Conservation (phyloP, 306 rosid genomes). For the Castanopsis chinensis region DNA sequence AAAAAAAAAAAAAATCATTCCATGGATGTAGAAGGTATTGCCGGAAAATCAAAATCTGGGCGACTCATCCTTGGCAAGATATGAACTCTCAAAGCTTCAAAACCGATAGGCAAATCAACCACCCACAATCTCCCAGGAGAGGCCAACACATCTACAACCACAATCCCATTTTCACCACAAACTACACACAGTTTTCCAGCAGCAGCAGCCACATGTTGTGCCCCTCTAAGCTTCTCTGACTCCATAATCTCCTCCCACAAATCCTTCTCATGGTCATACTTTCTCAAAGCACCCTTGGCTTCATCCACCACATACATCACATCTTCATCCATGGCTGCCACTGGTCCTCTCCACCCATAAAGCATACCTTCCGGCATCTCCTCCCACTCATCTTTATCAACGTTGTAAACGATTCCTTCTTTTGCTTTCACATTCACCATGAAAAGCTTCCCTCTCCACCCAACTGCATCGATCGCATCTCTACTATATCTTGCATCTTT, state of each 20-base stretch:
- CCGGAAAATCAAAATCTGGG: conserved; percentile 3
- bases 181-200: conserved; percentile 59
- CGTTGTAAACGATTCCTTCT: conserved; percentile 65
- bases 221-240: conserved; percentile 46
- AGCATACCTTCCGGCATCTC: conserved; percentile 85
- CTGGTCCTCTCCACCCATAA: conserved; percentile 83
- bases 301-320: conserved; percentile 74
- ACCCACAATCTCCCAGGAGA: conserved; percentile 32
- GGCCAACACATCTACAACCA: conserved; percentile 51
- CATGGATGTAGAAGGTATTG: background rate
- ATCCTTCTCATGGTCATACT: conserved; percentile 40
- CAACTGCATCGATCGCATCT: conserved; percentile 82
- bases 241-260: conserved; percentile 52
- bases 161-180: conserved; percentile 35
- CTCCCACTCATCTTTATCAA: conserved; percentile 49
- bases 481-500: conserved; percentile 64
- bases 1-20: background rate
- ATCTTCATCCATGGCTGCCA: conserved; percentile 77
- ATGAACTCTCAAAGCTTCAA: conserved; percentile 62
- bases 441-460: conserved; percentile 75
- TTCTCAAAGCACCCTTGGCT: conserved; percentile 42
- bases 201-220: conserved; percentile 57
- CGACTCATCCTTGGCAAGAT: conserved; percentile 56
- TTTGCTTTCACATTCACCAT: conserved; percentile 71
- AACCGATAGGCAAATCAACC: conserved; percentile 51